Conservation (phyloP, 2,329 filamentous ascomycete species). For the Chrysoporthe puriensis region DNA sequence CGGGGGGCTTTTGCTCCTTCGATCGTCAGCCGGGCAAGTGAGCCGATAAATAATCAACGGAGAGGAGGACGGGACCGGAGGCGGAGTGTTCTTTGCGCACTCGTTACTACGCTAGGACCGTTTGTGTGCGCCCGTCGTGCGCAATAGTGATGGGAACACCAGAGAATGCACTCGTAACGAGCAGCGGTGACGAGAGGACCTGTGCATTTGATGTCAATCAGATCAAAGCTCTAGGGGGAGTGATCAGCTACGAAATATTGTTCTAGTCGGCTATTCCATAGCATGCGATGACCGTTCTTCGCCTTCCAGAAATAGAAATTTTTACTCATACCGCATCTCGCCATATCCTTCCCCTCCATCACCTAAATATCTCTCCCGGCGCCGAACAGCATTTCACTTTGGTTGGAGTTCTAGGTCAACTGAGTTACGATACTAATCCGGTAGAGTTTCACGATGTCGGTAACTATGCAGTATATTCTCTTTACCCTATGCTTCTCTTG, state of each 20-base stretch:
- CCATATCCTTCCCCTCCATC: not conserved
- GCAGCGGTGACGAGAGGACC: not conserved
- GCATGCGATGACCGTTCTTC: not conserved
- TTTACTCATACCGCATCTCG: not conserved
- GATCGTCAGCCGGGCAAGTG: too few species aligned
- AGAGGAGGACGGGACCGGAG: too few species aligned
- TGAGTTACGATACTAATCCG: not conserved
- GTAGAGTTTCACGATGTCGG: not conserved
- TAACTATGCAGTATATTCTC: not conserved
- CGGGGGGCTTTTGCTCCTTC: too few species aligned
- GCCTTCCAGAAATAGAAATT: not conserved
- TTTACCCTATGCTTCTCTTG: conserved; percentile 8
- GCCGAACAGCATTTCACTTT: not conserved
- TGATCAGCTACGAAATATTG: not conserved
- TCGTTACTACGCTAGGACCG: too few species aligned
- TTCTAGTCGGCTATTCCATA: conserved; percentile 4
- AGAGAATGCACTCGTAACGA: too few species aligned
- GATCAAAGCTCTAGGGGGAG: not conserved
- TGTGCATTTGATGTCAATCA: conserved; percentile 6
- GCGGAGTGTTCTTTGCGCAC: too few species aligned
- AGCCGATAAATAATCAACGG: too few species aligned
- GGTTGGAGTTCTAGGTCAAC: not conserved
- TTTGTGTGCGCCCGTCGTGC: too few species aligned
- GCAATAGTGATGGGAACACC: too few species aligned
- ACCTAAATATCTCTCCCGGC: not conserved